These are phyloP conservation scores for Pseudogymnoascus verrucosus DNA, from an alignment of 2,329 filamentous ascomycete species.

Conservation along the genomic window DNA sequence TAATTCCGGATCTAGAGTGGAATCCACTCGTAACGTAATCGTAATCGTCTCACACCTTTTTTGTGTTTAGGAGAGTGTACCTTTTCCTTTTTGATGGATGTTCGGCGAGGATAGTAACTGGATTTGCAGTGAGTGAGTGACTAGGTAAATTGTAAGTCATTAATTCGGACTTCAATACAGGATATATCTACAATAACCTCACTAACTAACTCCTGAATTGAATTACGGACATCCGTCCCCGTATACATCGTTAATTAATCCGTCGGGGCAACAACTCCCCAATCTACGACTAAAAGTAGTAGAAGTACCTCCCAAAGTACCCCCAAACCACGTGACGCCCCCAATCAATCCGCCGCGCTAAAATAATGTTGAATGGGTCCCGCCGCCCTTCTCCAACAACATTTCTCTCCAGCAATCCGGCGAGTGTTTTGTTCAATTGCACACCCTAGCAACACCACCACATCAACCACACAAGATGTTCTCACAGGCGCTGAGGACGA, in stretches of 20 bases:
- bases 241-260: neutral
- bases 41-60: neutral
- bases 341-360: neutral
- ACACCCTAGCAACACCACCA: neutral
- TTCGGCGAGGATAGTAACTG: neutral
- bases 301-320: neutral
- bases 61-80: neutral
- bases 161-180: neutral
- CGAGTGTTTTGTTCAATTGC: neutral
- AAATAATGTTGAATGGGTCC: neutral
- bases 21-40: neutral
- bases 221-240: neutral
- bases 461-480: slow-evolving; percentile 47
- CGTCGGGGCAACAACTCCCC: neutral
- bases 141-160: too few species aligned
- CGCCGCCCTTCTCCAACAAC: neutral
- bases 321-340: neutral
- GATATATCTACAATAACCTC: neutral
- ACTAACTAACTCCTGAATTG: neutral
- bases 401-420: neutral
- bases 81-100: neutral
- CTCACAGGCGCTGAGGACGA: slow-evolving; percentile 59
- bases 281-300: too few species aligned
- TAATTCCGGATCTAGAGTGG: neutral
- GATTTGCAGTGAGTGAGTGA: too few species aligned